These are phyloP conservation scores for Solanum rostratum DNA, from an alignment of 257 asterid genomes.

Conservation along the genomic window DNA sequence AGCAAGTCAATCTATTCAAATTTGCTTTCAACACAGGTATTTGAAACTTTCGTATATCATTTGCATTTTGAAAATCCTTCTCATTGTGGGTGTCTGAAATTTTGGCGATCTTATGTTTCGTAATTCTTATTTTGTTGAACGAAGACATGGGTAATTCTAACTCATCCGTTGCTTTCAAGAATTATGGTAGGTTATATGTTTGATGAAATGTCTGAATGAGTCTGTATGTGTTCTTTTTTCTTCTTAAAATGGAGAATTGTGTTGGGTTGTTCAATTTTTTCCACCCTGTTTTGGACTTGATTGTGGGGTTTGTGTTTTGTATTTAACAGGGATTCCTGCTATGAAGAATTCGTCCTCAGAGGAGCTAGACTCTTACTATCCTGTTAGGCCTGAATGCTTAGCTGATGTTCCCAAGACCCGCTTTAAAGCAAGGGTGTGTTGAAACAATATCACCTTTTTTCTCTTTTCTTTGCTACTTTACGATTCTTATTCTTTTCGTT, in stretches of 20 bases:
- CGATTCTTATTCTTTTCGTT: neutral
- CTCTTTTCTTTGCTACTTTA: neutral
- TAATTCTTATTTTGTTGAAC: neutral
- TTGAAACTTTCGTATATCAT: neutral
- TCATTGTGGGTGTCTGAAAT: slow-evolving; percentile 1
- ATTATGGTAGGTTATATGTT: slow-evolving; percentile 9
- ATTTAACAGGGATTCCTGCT: neutral
- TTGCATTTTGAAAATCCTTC: neutral
- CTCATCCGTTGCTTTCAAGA: slow-evolving; percentile 5
- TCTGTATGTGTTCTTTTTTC: neutral
- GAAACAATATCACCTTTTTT: neutral
- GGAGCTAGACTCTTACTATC: slow-evolving; percentile 76
- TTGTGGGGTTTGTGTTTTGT: neutral
- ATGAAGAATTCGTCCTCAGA: slow-evolving; percentile 33
- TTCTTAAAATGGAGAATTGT: neutral
- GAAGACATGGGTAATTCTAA: slow-evolving; percentile 14
- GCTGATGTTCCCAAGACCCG: slow-evolving; percentile 79
- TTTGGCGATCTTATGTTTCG: neutral
- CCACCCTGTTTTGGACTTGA: neutral
- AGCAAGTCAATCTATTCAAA: neutral
- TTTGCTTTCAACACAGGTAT: neutral
- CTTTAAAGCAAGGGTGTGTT: slow-evolving; percentile 74
- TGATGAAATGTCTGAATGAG: neutral
- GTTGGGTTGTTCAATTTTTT: neutral
- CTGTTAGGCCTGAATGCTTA: slow-evolving; percentile 71